Evolutionary conservation across 1,284 basidiomycete genomes (phyloP), one percentile per base, ranked within the genome.

Genomic region (Ceratobasidium sp.): DNA sequence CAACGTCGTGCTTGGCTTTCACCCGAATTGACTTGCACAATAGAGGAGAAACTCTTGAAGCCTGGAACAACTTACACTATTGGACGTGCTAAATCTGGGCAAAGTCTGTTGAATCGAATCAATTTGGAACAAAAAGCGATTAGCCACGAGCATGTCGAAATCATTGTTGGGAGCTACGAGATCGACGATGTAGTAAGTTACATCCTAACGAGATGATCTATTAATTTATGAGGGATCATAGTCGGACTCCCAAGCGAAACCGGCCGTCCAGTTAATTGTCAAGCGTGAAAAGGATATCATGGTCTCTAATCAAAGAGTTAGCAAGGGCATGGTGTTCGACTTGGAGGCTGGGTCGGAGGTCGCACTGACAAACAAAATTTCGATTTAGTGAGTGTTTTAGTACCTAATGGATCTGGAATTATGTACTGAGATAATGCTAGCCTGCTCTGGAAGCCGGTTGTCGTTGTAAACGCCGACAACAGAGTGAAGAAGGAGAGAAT

Each of bases 131-230:
- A 50, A 47, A 64, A 64, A 19, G 27, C 60, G 14, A 44, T 64
- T 39, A 64, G 60, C 25, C 60, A 64, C 25, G 60, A 64, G 49
- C 60, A 64, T 49, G 19, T 64, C 29, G 60, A 64, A 33, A 19
- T 64, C 9, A 44, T 64, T 30, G 39, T 64, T 53, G 60, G 60
- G 6, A 8, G 21, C 19, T 64, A 64, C 23, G 60, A 53, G 25
- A 53, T 64, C n/a, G 60, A 64, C 33, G 60, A 64, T 64, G 60
- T 64, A 49, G 60, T 64, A 64, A 29, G 60, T 39, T n/a, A 54
- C 4, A 53, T n/a, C 9, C 16, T 23, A 14, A 29, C 14, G 47
- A 13, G 23, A 7, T 7, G 9, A 16, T 4, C 21, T 44, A 14
- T 16, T n/a, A 14, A 21, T 25, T 29, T 27, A 33, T 53, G 13